Evolutionary conservation across 2,329 filamentous ascomycete genomes (phyloP), one percentile per base, ranked within the genome.

Genomic region (Diplocarpon rosae): DNA sequence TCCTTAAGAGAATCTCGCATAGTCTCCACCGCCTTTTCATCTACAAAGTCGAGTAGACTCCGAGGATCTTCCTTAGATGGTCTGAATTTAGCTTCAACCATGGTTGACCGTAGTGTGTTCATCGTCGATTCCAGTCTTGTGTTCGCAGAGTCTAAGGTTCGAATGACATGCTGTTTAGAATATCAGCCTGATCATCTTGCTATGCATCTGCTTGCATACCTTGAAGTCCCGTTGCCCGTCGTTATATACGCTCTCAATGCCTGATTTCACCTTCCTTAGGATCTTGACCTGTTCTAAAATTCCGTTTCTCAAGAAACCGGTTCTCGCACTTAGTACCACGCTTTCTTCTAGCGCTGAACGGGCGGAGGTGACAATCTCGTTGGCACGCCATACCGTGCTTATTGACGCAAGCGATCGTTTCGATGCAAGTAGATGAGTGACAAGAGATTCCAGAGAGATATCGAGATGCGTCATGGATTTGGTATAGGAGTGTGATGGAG

Each of bases 371-470:
- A 92, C 83, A 45, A 95, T 80, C 58, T 93, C 84, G 60, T 92
- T 89, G 52, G 88, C 89, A 48, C 85, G 84, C 61, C 85, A 81
- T 41, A 95, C 86, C 48, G 85, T 80, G 34, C 73, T 78, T 62
- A 93, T 88, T 10, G 87, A 87, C 13, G 84, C 85, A 4, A 96
- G 74, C 1, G 89, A 89, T 36, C 86, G 79, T 62, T 95, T 95
- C 8, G 90, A 85, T 27, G 83, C 81, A 33, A 95, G 78, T 30
- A 95, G 81, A 65, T 94, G 80, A 42, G 79, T 76, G 45, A 95
- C 85, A 35, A 96, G 78, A 17, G 78, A 79, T 56, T 94, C 86
- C 58, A 94, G 75, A 17, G 73, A 63, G 9, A 58, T 51, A 32
- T 60, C 56, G 31, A 46, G 49, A 16, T 51, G 49, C 35, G 46